These are phyloP conservation scores for Beauveria varroae DNA, from an alignment of 2,329 filamentous ascomycete species.

Conservation along the genomic window DNA sequence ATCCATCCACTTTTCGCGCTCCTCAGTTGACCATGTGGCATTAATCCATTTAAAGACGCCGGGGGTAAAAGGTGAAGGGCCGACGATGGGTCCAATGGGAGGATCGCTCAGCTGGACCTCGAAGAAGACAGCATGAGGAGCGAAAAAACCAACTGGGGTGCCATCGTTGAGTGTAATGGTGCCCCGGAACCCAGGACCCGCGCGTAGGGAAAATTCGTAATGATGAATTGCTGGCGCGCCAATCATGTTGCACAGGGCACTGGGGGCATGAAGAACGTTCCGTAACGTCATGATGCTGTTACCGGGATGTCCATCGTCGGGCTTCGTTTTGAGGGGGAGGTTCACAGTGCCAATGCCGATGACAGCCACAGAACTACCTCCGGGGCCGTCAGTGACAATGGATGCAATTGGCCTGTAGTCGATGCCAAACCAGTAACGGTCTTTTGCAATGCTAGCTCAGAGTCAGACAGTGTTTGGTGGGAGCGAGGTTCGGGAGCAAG, in stretches of 20 bases:
- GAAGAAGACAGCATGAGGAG: background rate
- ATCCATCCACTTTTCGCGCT: background rate
- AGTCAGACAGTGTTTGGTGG: background rate
- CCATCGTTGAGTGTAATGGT: background rate
- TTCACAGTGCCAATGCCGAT: background rate
- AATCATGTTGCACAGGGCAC: constrained; percentile 6
- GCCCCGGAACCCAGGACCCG: background rate
- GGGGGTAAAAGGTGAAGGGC: background rate
- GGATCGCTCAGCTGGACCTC: background rate
- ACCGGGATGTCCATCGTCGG: background rate
- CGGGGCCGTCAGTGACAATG: too few species aligned
- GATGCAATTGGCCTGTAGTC: background rate
- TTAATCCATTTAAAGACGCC: background rate
- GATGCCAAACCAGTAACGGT: background rate
- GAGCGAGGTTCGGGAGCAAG: background rate
- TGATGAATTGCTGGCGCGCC: background rate
- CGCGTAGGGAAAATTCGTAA: too few species aligned
- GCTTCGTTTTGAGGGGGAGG: background rate
- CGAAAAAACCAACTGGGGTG: background rate
- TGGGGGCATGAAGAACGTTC: constrained; percentile 8
- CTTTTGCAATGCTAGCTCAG: background rate
- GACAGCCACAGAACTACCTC: background rate
- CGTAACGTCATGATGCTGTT: background rate
- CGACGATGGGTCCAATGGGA: background rate
- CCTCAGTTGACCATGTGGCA: background rate